phyloP scores from a whole-genome alignment of 2,329 filamentous ascomycete species.

The Alternaria arborescens region DNA sequence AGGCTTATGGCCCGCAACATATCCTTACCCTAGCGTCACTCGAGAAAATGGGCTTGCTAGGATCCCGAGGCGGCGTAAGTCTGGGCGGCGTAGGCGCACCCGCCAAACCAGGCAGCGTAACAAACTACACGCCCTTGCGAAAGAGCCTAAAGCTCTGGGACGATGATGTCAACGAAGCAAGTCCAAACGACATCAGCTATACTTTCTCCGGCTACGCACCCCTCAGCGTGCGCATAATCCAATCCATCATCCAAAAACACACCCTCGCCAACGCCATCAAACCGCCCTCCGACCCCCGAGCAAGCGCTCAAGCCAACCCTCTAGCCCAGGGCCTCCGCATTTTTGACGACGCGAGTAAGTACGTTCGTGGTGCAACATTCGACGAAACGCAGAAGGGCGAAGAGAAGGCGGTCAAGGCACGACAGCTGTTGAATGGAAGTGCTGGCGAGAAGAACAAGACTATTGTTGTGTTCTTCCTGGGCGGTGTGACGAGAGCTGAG shows the following conservation, averaged over 20 bases:
- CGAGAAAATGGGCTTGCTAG: constrained; percentile 87
- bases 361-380: constrained; percentile 86
- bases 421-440: constrained; percentile 80
- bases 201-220: constrained; percentile 98
- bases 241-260: constrained; percentile 91
- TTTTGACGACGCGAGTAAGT: constrained; percentile 91
- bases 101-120: constrained; percentile 57
- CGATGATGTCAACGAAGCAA: constrained; percentile 94
- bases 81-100: constrained; percentile 57
- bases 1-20: constrained; percentile 96
- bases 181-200: constrained; percentile 95
- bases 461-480: constrained; percentile 94
- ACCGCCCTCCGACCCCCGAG: constrained; percentile 51
- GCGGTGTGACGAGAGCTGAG: constrained; percentile 96
- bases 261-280: constrained; percentile 72
- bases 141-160: constrained; percentile 89
- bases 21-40: constrained; percentile 86
- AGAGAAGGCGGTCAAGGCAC: constrained; percentile 88
- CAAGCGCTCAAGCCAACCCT: constrained; percentile 58
- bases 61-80: constrained; percentile 60
- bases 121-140: constrained; percentile 88
- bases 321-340: constrained; percentile 86
- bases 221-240: constrained; percentile 87
- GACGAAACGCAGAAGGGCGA: constrained; percentile 92
- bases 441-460: constrained; percentile 69